These are phyloP conservation scores for Puccinia polysora DNA, from an alignment of 1,284 basidiomycete genomes.

Conservation along the genomic window DNA sequence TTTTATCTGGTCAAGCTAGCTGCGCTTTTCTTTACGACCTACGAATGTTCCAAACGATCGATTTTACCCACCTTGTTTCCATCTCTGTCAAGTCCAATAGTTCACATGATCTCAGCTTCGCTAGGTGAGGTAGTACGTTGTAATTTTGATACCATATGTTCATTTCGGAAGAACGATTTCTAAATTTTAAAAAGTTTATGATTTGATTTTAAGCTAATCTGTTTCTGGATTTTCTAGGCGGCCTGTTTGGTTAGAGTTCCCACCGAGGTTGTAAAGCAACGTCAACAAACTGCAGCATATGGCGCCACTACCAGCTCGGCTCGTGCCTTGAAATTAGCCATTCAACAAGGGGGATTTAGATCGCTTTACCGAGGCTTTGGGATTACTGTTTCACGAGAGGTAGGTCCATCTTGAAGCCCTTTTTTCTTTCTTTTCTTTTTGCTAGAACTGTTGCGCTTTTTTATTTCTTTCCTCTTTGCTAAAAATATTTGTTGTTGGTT, in stretches of 20 bases:
- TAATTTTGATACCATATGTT: too few relatives aligned
- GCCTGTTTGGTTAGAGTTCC: constrained; percentile 90
- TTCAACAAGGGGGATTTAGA: constrained; percentile 61
- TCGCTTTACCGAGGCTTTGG: constrained; percentile 77
- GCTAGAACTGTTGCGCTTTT: neutral
- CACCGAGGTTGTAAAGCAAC: constrained; percentile 86
- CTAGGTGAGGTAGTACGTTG: constrained; percentile 74
- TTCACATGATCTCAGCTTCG: constrained; percentile 75
- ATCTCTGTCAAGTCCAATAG: constrained; percentile 60
- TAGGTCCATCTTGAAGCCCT: constrained; percentile 52
- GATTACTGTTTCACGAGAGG: constrained; percentile 72
- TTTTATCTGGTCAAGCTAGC: constrained; percentile 58
- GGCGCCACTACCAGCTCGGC: constrained; percentile 59
- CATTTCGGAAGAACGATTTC: constrained; percentile 32
- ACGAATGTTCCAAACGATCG: constrained; percentile 78
- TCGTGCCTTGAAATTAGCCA: constrained; percentile 57
- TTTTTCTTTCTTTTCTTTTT: neutral
- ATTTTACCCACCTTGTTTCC: constrained; percentile 56
- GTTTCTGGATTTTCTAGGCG: constrained; percentile 57
- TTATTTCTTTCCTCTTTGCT: neutral
- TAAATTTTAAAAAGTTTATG: too few relatives aligned
- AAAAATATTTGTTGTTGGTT: neutral
- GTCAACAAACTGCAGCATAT: constrained; percentile 70
- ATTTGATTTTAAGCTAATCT: neutral
- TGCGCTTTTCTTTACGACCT: constrained; percentile 89